A percentile compares a stretch with the other conserved stretches of the same genome.
Evolutionary conservation across 1,284 basidiomycete genomes (phyloP).

Genomic region (Microbotryum intermedium): DNA sequence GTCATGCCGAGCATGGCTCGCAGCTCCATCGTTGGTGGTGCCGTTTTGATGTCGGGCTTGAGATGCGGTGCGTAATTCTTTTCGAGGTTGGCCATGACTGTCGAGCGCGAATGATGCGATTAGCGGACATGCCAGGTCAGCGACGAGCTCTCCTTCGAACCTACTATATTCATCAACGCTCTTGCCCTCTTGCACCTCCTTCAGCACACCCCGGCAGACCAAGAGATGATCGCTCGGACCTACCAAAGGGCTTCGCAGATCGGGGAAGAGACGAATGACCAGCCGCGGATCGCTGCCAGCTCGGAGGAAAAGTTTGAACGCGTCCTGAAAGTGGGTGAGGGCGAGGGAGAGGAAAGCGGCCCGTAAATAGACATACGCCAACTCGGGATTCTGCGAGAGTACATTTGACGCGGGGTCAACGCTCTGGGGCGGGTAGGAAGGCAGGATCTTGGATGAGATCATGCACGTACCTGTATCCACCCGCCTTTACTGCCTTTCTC

Average conservation of each 20-base stretch:
- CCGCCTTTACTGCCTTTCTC: slow-evolving; percentile 50
- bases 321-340: slow-evolving; percentile 66
- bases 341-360: slow-evolving; percentile 62
- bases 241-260: slow-evolving; percentile 48
- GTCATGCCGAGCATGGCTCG: slow-evolving; percentile 51
- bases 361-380: slow-evolving; percentile 65
- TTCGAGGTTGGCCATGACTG: slow-evolving; percentile 78
- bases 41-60: slow-evolving; percentile 57
- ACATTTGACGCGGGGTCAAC: neutral
- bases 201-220: slow-evolving; percentile 59
- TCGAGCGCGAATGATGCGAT: slow-evolving; percentile 14
- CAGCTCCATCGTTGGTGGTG: slow-evolving; percentile 59
- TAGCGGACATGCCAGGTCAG: slow-evolving; percentile 3
- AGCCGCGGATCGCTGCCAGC: slow-evolving; percentile 66
- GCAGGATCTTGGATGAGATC: neutral
- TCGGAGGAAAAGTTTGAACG: slow-evolving; percentile 59
- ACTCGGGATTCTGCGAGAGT: slow-evolving; percentile 49
- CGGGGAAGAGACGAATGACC: slow-evolving; percentile 64
- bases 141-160: slow-evolving; percentile 38
- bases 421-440: neutral
- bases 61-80: slow-evolving; percentile 79
- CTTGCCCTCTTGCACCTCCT: slow-evolving; percentile 53
- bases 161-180: slow-evolving; percentile 67
- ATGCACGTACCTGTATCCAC: slow-evolving; percentile 42
- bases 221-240: slow-evolving; percentile 45